Conservation (phyloP, 805 yeast genomes). For the Lachancea waltii region DNA sequence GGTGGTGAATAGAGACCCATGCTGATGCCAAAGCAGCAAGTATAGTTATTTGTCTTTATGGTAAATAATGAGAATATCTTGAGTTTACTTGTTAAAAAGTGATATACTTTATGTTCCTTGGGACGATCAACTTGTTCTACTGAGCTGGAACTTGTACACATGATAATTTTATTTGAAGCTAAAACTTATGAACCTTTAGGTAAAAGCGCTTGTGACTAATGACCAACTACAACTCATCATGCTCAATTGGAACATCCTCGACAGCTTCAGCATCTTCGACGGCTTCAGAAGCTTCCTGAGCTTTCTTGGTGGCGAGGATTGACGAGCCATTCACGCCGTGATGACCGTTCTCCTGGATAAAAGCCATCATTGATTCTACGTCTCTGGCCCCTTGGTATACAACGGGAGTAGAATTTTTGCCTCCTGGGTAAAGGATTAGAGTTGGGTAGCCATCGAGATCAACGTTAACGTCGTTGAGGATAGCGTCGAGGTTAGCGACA, state of each 20-base stretch:
- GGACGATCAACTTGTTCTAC: too few species aligned
- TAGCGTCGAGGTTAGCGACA: slow-evolving; percentile 85
- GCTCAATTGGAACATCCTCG: slow-evolving; percentile 19
- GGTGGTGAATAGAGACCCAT: slow-evolving; percentile 33
- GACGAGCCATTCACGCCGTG: slow-evolving; percentile 51
- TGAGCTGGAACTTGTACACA: too few species aligned
- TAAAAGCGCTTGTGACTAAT: too few species aligned
- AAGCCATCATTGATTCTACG: slow-evolving; percentile 59
- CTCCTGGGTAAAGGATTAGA: slow-evolving; percentile 83
- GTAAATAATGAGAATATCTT: not conserved
- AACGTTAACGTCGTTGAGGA: slow-evolving; percentile 74
- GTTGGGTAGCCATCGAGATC: slow-evolving; percentile 91
- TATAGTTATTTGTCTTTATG: not conserved
- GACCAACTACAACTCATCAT: slow-evolving; percentile 33
- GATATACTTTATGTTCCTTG: too few species aligned
- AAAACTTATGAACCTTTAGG: not conserved
- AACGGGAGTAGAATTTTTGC: slow-evolving; percentile 59
- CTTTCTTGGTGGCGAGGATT: slow-evolving; percentile 20
- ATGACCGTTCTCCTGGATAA: slow-evolving; percentile 65
- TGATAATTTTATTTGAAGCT: too few species aligned
- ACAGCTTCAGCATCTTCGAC: slow-evolving; percentile 14
- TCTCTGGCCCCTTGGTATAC: slow-evolving; percentile 67
- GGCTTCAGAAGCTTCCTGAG: slow-evolving; percentile 12
- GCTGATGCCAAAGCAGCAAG: too few species aligned
- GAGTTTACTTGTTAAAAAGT: too few species aligned